Base-by-base conservation (phyloP, 805 yeast genomes). In the Debaryomyces maramus region DNA sequence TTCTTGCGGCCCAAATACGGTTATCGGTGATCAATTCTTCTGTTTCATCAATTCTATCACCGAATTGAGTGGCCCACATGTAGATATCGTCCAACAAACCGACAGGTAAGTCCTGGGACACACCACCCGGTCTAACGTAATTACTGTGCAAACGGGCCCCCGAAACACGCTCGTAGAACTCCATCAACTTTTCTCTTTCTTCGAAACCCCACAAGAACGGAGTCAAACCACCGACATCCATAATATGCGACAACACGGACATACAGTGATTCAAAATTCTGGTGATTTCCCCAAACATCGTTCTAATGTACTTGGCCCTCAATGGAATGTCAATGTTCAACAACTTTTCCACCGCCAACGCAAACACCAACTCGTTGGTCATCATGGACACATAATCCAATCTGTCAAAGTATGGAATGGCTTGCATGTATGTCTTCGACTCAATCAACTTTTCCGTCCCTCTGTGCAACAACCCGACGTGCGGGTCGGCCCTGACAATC, bases 51-150 rank as follows among this genome's bases (percentile, higher is more conserved):
- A 88, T 68, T 71, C 96, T 80, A 70, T 88, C 96, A 60, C 95
- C 96, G 53, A 88, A 88, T 72, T 88, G 96, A 17, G 96, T 88
- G 41, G 95, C 95, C 96, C 96, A 88, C 91, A 87, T 87, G 67
- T 85, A 88, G 50, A 88, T 88, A 61, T 88, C 96, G 64, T 88
- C 96, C 54, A 88, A 76, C 57, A 88, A 63, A 38, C 96, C 96
- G 29, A 79, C 83, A 18, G 96, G 96, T 45, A 88, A 65, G 67
- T 88, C 96, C 67, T 85, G 95, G 15, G 91, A 70, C 14, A 88
- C 96, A 58, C 96, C 96, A 56, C 96, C 96, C 40, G 96, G 96
- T 70, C 96, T 79, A 46, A 85, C 82, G 54, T 88, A 88, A 29
- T 95, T 95, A 19, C 89, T 75, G 66, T 88, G 96, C 65, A 88